phyloP scores from a whole-genome alignment of 2,329 filamentous ascomycete genomes.

The Mycogone perniciosa region DNA sequence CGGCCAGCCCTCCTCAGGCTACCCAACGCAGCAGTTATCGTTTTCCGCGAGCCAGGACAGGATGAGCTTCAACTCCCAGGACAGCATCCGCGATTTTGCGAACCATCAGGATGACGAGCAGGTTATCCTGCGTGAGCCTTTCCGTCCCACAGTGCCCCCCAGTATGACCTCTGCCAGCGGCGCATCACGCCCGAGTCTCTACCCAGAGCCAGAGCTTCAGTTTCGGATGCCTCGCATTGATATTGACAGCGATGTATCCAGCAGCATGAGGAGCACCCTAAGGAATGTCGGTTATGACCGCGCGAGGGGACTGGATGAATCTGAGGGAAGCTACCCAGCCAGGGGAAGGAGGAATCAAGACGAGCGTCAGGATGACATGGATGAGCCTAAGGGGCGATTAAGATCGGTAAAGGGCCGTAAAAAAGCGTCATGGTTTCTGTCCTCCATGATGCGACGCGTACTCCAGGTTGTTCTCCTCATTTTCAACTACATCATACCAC shows the following conservation, averaged over 20 bases:
- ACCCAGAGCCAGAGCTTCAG: conserved; percentile 42
- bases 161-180: conserved; percentile 14
- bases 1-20: conserved; percentile 27
- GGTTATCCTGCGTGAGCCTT: conserved; percentile 48
- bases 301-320: not conserved
- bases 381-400: too few species aligned
- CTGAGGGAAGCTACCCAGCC: not conserved
- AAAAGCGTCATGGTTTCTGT: not conserved
- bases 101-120: conserved; percentile 49
- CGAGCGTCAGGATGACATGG: too few species aligned
- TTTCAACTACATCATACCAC: conserved; percentile 56
- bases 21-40: conserved; percentile 43
- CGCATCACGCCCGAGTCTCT: conserved; percentile 18
- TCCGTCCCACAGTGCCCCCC: conserved; percentile 46
- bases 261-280: conserved; percentile 22
- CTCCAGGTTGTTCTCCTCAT: conserved; percentile 40
- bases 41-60: conserved; percentile 26
- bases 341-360: not conserved
- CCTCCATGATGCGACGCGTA: not conserved
- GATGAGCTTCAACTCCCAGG: conserved; percentile 43
- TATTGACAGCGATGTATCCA: conserved; percentile 31
- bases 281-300: conserved; percentile 13
- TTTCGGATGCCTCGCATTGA: conserved; percentile 48
- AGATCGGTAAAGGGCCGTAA: not conserved
- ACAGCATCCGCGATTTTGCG: conserved; percentile 50